A percentile compares a stretch with the other conserved stretches of the same genome.
These are phyloP conservation scores for Eucommia ulmoides DNA, from an alignment of 257 asterid species.

Conservation along the genomic window DNA sequence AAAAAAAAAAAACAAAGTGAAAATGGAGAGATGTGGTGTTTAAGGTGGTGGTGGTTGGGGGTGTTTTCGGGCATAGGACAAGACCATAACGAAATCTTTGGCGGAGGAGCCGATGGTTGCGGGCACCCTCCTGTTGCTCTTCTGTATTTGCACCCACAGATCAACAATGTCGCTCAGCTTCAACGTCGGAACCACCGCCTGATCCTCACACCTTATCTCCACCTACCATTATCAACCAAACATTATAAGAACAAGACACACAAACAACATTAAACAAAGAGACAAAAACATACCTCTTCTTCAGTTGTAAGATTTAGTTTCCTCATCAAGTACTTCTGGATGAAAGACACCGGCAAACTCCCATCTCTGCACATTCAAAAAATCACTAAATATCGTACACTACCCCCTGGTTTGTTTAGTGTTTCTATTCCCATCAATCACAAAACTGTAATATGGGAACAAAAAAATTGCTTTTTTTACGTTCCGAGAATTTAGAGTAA, in stretches of 20 bases:
- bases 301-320: constrained; percentile 67
- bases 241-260: too few species aligned
- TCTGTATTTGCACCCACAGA: constrained; percentile 51
- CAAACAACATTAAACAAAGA: too few species aligned
- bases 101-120: constrained; percentile 77
- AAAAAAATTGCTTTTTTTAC: too few species aligned
- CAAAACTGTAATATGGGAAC: too few species aligned
- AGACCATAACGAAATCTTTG: constrained; percentile 76
- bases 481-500: too few species aligned
- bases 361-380: constrained; percentile 98
- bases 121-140: constrained; percentile 31
- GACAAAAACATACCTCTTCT: constrained; percentile 52
- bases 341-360: constrained; percentile 53
- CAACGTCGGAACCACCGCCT: constrained; percentile 52
- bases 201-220: constrained; percentile 83
- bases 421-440: too few species aligned
- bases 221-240: too few species aligned
- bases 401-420: too few species aligned
- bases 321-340: constrained; percentile 74
- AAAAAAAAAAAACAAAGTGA: too few species aligned
- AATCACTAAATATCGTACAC: too few species aligned
- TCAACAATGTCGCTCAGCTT: constrained; percentile 57
- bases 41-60: too few species aligned
- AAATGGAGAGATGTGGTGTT: too few species aligned
- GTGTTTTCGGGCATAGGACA: constrained; percentile 57